Conservation (phyloP, 1,284 basidiomycete species). For the Malassezia pachydermatis region DNA sequence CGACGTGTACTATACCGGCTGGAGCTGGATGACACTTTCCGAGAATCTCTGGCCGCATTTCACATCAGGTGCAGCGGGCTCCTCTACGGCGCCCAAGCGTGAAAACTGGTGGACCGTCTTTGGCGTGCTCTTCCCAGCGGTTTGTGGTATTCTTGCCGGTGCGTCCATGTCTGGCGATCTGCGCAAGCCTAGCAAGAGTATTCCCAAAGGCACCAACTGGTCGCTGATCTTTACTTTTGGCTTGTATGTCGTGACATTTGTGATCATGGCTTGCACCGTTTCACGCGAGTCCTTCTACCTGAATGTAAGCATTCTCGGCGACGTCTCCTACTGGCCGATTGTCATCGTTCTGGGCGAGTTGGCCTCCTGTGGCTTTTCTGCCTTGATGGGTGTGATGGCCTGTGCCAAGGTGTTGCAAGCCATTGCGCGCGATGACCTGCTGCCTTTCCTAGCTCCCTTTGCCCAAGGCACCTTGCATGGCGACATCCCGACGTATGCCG, state of each 20-base stretch:
- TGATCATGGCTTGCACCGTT: constrained; percentile 44
- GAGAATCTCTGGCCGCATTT: constrained; percentile 42
- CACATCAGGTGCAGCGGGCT: constrained; percentile 42
- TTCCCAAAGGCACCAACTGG: constrained; percentile 47
- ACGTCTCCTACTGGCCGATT: constrained; percentile 40
- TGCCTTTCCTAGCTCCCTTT: constrained; percentile 38
- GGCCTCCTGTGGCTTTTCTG: constrained; percentile 43
- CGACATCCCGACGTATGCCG: constrained; percentile 43
- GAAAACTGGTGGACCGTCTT: constrained; percentile 45
- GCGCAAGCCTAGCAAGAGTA: constrained; percentile 47
- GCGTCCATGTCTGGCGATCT: constrained; percentile 47
- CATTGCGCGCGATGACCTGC: constrained; percentile 43
- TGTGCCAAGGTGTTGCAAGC: constrained; percentile 46
- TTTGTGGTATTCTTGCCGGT: constrained; percentile 44
- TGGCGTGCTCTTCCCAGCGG: constrained; percentile 46
- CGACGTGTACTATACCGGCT: constrained; percentile 44
- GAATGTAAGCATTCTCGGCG: constrained; percentile 42
- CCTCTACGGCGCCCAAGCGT: constrained; percentile 22
- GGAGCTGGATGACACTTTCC: constrained; percentile 34
- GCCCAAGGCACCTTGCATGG: constrained; percentile 41
- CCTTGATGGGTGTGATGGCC: constrained; percentile 46
- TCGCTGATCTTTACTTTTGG: constrained; percentile 43
- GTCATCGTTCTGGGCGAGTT: constrained; percentile 43
- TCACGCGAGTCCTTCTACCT: constrained; percentile 39
- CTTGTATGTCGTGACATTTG: constrained; percentile 35